Base-by-base conservation (phyloP, 768 basidiomycete species). In the Heimioporus sp. region DNA sequence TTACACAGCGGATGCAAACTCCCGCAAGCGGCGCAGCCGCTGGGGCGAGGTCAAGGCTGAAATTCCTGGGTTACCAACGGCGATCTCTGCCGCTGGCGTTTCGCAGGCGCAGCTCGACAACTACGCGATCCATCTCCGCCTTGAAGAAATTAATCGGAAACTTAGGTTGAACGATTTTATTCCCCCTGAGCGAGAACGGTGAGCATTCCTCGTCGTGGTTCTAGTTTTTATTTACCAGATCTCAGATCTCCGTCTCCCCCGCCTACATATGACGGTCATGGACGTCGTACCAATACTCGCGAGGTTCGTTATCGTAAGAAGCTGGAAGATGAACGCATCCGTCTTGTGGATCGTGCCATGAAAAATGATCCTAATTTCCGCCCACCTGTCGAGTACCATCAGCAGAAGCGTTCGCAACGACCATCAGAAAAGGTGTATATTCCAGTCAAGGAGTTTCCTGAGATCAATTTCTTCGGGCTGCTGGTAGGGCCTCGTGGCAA, bases 341-440 rank as follows among this genome's bases (percentile, higher is more conserved):
- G 82, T 53, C 87, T 99, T 46, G 92, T 98, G 56, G 97, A 98
- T 64, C 86, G 88, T 31, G 95, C 95, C 32, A 89, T 98, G 84
- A 96, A 96, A 73, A 90, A 91, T 55, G 97, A 99, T 64, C 97
- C 97, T 16, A 95, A 94, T 66, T 99, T 96, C 78, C 91, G 90
- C 38, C 94, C 97, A 48, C 97, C 97, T 10, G 88, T 92, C 50
- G 97, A 99, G 71, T 96, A 98, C 66, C 90, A 92, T 57, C 90
- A 93, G 68, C 87, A 93, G 67, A 96, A 97, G 71, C 87, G 93
- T 31, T 91, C 90, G 38, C 90, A 91, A 53, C 83, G 93, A 43
- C 95, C 96, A 13, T 90, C 90, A 32, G 97, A 99, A 54, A 98
- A 98, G 73, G 97, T 99, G 55, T 99, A 98, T 69, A 98, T 99